Percentiles rank a stretch among this genome's conserved stretches.
Conservation (phyloP, 2,329 filamentous ascomycete genomes). For the Botrytis deweyae region DNA sequence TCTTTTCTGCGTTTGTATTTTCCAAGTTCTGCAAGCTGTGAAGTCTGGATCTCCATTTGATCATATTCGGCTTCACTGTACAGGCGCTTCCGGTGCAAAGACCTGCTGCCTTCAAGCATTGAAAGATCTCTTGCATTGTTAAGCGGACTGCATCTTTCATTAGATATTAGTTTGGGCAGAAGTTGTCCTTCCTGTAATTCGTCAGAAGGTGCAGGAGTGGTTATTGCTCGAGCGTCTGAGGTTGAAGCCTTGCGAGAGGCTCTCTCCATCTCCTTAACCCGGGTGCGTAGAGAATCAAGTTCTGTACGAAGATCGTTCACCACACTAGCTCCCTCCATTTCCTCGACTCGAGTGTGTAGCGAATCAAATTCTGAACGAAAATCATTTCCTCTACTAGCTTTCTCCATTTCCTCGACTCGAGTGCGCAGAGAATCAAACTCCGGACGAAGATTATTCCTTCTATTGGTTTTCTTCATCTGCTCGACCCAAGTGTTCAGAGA, state of each 20-base stretch:
- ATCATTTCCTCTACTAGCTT: no score
- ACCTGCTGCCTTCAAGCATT: neutral
- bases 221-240: neutral
- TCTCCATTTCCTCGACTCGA: no score
- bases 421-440: no score
- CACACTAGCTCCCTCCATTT: slow-evolving; percentile 24
- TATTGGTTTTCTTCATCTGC: no score
- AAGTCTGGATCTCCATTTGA: neutral
- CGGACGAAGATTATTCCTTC: no score
- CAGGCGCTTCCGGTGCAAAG: neutral
- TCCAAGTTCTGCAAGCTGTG: neutral
- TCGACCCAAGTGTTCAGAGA: neutral
- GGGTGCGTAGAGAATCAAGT: no score
- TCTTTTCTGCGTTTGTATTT: neutral
- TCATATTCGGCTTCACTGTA: neutral
- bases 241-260: slow-evolving; percentile 1
- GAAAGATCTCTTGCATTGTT: neutral
- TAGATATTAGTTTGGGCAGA: neutral
- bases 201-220: slow-evolving; percentile 4
- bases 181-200: neutral
- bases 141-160: neutral
- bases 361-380: no score
- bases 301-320: no score
- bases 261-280: slow-evolving; percentile 22
- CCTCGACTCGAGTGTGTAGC: no score